phyloP scores from a whole-genome alignment of 75 land plant species.

The Chamaecyparis obtusa region DNA sequence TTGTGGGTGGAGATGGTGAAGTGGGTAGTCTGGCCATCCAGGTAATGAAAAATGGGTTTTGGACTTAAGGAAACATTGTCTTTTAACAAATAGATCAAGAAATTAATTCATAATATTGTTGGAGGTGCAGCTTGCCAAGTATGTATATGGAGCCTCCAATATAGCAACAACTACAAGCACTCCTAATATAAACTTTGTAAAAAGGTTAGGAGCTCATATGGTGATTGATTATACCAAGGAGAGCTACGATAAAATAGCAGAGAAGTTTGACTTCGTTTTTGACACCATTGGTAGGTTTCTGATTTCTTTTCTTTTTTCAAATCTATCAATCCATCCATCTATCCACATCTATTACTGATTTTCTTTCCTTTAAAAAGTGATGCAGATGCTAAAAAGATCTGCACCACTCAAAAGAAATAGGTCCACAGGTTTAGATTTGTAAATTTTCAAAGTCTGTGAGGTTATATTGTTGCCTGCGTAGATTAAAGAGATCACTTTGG shows the following conservation, averaged over 20 bases:
- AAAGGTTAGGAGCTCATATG: constrained; percentile 46
- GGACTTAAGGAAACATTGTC: background rate
- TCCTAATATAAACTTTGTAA: constrained; percentile 37
- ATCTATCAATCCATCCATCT: background rate
- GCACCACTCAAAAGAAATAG: background rate
- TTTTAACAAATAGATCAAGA: background rate
- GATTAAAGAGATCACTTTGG: background rate
- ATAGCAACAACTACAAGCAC: constrained; percentile 48
- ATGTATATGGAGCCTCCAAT: constrained; percentile 46
- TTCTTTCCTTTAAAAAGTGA: background rate
- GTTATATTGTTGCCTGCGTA: background rate
- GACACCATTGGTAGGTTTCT: constrained; percentile 50
- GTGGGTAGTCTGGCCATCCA: constrained; percentile 49
- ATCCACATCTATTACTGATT: background rate
- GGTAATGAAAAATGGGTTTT: background rate
- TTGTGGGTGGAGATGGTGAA: constrained; percentile 50
- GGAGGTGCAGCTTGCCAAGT: constrained; percentile 37
- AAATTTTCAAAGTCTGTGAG: background rate
- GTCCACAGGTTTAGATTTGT: background rate
- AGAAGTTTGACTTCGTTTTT: constrained; percentile 52
- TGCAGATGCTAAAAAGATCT: background rate
- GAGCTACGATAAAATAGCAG: constrained; percentile 36
- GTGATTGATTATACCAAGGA: constrained; percentile 55
- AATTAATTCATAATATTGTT: background rate
- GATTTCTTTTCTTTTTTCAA: background rate